Percentiles rank a stretch among this genome's conserved stretches.
Evolutionary conservation across 106 monocot species (phyloP).

Genomic region (Posidonia australis): DNA sequence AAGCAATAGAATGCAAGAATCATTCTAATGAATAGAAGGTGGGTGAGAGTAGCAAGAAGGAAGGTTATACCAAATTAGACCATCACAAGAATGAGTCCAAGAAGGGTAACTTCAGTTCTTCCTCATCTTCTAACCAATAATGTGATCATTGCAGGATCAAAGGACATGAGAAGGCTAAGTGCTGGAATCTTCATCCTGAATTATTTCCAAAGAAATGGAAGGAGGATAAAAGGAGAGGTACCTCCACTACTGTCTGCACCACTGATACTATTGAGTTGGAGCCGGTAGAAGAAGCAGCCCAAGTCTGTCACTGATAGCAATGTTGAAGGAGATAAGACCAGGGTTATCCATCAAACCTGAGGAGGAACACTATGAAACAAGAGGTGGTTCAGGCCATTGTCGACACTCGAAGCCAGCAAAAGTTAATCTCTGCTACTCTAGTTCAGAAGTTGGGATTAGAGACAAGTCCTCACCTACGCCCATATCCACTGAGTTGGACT

Average conservation of each 20-base stretch:
- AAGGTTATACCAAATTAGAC: too few relatives aligned
- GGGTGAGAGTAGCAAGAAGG: too few relatives aligned
- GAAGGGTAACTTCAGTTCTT: not conserved
- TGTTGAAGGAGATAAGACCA: not conserved
- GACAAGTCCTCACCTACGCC: not conserved
- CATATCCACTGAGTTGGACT: not conserved
- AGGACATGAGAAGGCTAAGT: not conserved
- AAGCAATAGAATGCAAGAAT: not conserved
- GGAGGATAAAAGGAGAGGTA: not conserved
- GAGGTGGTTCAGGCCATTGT: not conserved
- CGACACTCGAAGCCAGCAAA: not conserved
- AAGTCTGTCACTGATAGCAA: not conserved
- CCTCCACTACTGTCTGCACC: not conserved
- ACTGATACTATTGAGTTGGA: not conserved
- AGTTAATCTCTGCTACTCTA: not conserved
- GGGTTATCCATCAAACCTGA: not conserved
- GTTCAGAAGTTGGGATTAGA: not conserved
- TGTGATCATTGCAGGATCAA: not conserved
- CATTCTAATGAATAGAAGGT: too few relatives aligned
- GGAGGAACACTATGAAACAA: not conserved
- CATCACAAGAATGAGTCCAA: not conserved
- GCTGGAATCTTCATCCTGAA: not conserved
- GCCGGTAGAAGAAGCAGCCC: not conserved
- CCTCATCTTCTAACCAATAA: not conserved
- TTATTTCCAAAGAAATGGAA: not conserved